Evolutionary conservation across 1,284 basidiomycete species (phyloP).

Genomic region (Retiboletus flavoniger): DNA sequence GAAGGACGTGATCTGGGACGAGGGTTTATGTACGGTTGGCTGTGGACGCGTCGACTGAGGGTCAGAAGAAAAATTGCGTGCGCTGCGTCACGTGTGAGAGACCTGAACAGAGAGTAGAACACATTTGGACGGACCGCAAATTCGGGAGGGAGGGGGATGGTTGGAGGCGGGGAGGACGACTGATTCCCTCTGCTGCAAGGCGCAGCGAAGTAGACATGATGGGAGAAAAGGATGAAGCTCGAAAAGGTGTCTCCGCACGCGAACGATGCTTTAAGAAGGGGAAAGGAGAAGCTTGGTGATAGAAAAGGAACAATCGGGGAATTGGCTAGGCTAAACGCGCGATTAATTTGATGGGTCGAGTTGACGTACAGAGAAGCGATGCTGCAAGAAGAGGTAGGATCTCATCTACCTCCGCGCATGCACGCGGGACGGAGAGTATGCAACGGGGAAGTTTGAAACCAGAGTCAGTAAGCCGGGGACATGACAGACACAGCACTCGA

Average conservation of each 20-base stretch:
- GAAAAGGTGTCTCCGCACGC: constrained; percentile 31
- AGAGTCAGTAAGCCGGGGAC: constrained; percentile 12
- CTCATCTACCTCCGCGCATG: constrained; percentile 28
- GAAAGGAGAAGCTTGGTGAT: constrained; percentile 29
- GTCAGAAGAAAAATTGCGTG: constrained; percentile 31
- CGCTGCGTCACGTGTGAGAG: constrained; percentile 21
- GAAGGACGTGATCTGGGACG: constrained; percentile 19
- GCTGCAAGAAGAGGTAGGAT: constrained; percentile 26
- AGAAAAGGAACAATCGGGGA: constrained; percentile 35
- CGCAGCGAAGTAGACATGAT: constrained; percentile 35
- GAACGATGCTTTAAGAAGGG: constrained; percentile 36
- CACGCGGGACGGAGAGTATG: constrained; percentile 21
- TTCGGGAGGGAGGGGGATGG: constrained; percentile 63
- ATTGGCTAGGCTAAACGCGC: constrained; percentile 33
- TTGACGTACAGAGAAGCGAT: constrained; percentile 40
- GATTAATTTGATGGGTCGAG: constrained; percentile 34
- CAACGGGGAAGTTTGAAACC: constrained; percentile 16
- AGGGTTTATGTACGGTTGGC: constrained; percentile 16
- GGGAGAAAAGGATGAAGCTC: constrained; percentile 27
- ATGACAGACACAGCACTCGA: constrained; percentile 8
- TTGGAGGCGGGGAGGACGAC: constrained; percentile 50
- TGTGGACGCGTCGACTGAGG: constrained; percentile 38
- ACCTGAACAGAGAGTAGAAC: neutral
- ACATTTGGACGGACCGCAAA: constrained; percentile 42
- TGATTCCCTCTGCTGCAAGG: constrained; percentile 17